Conservation (phyloP, 208 protist species). For the Acanthamoeba healyi region DNA sequence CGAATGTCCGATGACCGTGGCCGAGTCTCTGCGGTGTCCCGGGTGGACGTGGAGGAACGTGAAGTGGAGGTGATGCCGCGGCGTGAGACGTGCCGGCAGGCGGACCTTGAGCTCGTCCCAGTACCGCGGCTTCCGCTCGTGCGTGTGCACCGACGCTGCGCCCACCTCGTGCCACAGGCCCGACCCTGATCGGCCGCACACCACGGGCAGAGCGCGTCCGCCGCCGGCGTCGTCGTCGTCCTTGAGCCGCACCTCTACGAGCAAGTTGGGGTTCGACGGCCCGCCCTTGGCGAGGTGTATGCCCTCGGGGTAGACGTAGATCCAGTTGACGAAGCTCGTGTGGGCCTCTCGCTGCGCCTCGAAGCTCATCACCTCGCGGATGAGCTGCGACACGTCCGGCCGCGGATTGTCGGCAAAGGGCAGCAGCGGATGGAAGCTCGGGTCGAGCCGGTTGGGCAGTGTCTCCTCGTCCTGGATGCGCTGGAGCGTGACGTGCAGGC, state of each 20-base stretch:
- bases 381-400: constrained; percentile 21
- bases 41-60: constrained; percentile 83
- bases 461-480: constrained; percentile 21
- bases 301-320: constrained; percentile 42
- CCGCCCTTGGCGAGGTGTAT: constrained; percentile 38
- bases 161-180: not conserved
- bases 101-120: constrained; percentile 82
- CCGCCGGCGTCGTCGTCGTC: constrained; percentile 42
- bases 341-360: constrained; percentile 20
- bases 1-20: not conserved
- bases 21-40: not conserved
- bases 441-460: constrained; percentile 2
- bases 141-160: not conserved
- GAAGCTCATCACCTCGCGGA: constrained; percentile 45
- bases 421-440: constrained; percentile 1
- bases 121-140: constrained; percentile 26
- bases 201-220: not conserved
- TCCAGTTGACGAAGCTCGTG: constrained; percentile 22
- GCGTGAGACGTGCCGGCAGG: constrained; percentile 72
- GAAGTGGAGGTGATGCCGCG: constrained; percentile 81
- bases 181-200: not conserved
- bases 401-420: not conserved
- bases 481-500: not conserved
- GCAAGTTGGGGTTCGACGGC: constrained; percentile 13
- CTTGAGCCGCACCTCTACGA: constrained; percentile 10